These are phyloP conservation scores for Lolium multiflorum DNA, from an alignment of 176 grass and related monocot genomes.

Conservation along the genomic window DNA sequence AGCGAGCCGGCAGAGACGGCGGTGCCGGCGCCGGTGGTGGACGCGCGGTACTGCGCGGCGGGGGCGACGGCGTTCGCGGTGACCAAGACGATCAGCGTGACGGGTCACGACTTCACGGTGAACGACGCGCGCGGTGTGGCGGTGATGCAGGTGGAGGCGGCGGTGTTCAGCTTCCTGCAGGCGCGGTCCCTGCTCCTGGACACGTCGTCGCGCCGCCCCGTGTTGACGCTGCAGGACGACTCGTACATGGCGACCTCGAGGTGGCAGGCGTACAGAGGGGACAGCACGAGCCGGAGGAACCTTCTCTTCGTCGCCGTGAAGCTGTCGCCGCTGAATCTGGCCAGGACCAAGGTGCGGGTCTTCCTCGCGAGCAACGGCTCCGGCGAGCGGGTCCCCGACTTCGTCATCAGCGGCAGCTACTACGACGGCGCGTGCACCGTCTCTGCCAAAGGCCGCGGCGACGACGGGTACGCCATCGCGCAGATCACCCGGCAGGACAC, in stretches of 20 bases:
- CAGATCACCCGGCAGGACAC: conserved; percentile 41
- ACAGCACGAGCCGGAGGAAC: conserved; percentile 47
- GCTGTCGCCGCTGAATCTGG: conserved; percentile 20
- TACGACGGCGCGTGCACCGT: conserved; percentile 38
- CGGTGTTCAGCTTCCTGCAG: conserved; percentile 42
- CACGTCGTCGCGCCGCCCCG: conserved; percentile 20
- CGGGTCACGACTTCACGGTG: conserved; percentile 53
- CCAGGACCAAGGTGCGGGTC: conserved; percentile 50
- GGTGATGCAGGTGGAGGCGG: conserved; percentile 57
- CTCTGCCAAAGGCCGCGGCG: conserved; percentile 5
- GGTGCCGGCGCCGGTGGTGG: conserved; percentile 38
- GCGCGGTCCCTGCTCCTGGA: conserved; percentile 52
- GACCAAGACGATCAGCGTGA: conserved; percentile 51
- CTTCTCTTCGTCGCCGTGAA: conserved; percentile 56
- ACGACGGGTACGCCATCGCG: conserved; percentile 34
- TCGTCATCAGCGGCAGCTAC: conserved; percentile 59
- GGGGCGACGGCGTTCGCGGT: conserved; percentile 49
- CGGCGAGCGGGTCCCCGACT: conserved; percentile 40
- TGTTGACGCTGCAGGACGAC: conserved; percentile 56
- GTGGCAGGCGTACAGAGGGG: conserved; percentile 59
- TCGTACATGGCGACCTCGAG: not conserved
- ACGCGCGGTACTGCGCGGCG: conserved; percentile 49
- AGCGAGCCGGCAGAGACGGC: not conserved
- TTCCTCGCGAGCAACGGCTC: conserved; percentile 52
- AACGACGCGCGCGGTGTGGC: conserved; percentile 48